Conservation (phyloP, 2,329 filamentous ascomycete species). For the Aurifilum marmelostoma region DNA sequence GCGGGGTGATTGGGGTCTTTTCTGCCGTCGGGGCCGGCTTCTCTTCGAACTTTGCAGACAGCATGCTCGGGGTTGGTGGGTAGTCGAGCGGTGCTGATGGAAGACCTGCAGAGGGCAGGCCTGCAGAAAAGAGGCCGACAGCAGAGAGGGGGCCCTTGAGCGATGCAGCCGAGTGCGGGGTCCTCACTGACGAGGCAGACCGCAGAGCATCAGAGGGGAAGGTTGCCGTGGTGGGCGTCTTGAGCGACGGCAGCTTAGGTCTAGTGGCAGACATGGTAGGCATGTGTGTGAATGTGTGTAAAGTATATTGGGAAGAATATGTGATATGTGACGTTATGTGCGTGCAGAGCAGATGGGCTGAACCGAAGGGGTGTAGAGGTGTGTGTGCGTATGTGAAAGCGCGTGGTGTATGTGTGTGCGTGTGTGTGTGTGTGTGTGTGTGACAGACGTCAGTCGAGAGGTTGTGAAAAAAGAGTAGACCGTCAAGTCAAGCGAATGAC, state of each 20-base stretch:
- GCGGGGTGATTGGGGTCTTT: slow-evolving; percentile 89
- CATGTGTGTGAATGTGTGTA: not conserved
- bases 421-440: slow-evolving; percentile 8
- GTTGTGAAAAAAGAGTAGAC: not conserved
- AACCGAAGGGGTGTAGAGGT: slow-evolving; percentile 16
- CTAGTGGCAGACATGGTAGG: slow-evolving; percentile 55
- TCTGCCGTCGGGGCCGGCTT: slow-evolving; percentile 50
- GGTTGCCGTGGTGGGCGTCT: slow-evolving; percentile 64
- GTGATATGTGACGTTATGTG: slow-evolving; percentile 8
- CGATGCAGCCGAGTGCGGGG: slow-evolving; percentile 64
- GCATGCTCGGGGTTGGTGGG: slow-evolving; percentile 28
- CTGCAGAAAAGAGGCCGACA: slow-evolving; percentile 45
- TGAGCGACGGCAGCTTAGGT: slow-evolving; percentile 61
- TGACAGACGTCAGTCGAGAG: slow-evolving; percentile 28
- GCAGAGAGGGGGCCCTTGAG: slow-evolving; percentile 41
- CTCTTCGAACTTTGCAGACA: slow-evolving; percentile 60
- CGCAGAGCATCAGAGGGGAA: slow-evolving; percentile 51
- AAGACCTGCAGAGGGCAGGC: slow-evolving; percentile 42
- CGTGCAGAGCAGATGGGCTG: slow-evolving; percentile 21
- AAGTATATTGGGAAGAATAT: not conserved
- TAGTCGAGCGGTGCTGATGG: slow-evolving; percentile 28
- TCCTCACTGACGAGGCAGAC: slow-evolving; percentile 61
- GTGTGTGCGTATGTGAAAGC: not conserved
- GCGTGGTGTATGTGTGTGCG: not conserved
- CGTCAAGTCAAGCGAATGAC: slow-evolving; percentile 52